phyloP scores from a whole-genome alignment of 306 rosid genomes.

The peach (Prunus persica) region DNA sequence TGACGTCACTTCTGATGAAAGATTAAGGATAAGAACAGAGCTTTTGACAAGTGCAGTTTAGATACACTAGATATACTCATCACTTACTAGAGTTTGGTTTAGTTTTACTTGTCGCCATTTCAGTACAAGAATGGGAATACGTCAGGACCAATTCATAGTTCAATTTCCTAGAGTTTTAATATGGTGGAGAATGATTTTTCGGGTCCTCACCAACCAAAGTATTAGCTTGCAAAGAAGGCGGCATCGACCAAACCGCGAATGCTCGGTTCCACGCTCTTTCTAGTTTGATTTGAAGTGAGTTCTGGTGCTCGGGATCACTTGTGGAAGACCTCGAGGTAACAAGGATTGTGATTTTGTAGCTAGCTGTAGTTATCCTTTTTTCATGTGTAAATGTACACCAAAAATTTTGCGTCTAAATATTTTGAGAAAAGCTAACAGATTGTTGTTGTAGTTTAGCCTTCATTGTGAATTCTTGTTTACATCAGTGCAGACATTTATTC shows the following conservation, averaged over 20 bases:
- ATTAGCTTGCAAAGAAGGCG: conserved; percentile 27
- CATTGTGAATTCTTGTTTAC: no score
- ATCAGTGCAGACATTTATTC: no score
- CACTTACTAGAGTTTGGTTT: conserved; percentile 1
- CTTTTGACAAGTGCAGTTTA: conserved; percentile 65
- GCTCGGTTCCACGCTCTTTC: conserved; percentile 12
- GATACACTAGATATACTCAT: conserved; percentile 12
- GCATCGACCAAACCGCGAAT: conserved; percentile 15
- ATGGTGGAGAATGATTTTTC: conserved; percentile 24
- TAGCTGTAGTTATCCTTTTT: conserved; percentile 30
- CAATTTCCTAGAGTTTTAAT: not conserved
- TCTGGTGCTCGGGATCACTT: conserved; percentile 9
- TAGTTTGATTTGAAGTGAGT: not conserved
- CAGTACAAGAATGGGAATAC: not conserved
- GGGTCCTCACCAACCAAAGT: not conserved
- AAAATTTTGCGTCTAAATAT: not conserved
- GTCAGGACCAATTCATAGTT: not conserved
- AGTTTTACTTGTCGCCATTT: not conserved
- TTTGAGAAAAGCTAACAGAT: conserved; percentile 1
- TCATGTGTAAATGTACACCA: conserved; percentile 17
- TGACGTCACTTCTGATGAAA: conserved; percentile 51
- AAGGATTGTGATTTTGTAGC: conserved; percentile 32
- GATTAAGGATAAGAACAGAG: conserved; percentile 52
- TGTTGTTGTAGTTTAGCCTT: not conserved
- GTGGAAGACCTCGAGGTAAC: not conserved